These are phyloP conservation scores for Auriscalpium vulgare DNA, from an alignment of 768 basidiomycete genomes.

Conservation along the genomic window DNA sequence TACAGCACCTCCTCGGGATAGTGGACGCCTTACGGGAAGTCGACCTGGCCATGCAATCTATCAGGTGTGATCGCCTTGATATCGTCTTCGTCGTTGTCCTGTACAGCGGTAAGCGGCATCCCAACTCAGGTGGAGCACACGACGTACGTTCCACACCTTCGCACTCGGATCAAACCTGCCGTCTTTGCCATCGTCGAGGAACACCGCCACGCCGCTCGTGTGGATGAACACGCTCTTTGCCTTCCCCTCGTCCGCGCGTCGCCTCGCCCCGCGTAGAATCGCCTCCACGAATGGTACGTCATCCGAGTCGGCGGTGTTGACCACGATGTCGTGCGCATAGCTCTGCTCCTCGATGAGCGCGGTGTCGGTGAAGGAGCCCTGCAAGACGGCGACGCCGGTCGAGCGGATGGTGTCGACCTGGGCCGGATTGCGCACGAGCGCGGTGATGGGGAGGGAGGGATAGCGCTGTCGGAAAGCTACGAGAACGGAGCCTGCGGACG, in stretches of 20 bases:
- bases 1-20: neutral
- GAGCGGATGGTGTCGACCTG: neutral
- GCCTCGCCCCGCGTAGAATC: slow-evolving; percentile 6
- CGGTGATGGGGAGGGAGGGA: slow-evolving; percentile 2
- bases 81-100: slow-evolving; percentile 8
- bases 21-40: neutral
- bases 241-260: slow-evolving; percentile 1
- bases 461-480: neutral
- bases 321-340: neutral
- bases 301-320: slow-evolving; percentile 4
- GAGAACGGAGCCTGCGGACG: slow-evolving; percentile 2
- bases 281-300: slow-evolving; percentile 1
- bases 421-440: slow-evolving; percentile 5
- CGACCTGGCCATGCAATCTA: slow-evolving; percentile 1
- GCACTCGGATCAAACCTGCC: slow-evolving; percentile 1
- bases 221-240: neutral
- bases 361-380: slow-evolving; percentile 1
- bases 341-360: slow-evolving; percentile 1
- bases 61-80: slow-evolving; percentile 6
- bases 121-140: neutral
- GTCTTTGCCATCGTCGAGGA: neutral
- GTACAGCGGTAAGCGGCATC: neutral
- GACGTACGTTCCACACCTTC: slow-evolving; percentile 8
- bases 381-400: neutral
- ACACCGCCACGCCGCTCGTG: slow-evolving; percentile 7